A percentile compares a stretch with the other conserved stretches of the same genome.
These are phyloP conservation scores for Oligophagozyma castellii DNA, from an alignment of 1,139 yeast genomes.

Conservation along the genomic window DNA sequence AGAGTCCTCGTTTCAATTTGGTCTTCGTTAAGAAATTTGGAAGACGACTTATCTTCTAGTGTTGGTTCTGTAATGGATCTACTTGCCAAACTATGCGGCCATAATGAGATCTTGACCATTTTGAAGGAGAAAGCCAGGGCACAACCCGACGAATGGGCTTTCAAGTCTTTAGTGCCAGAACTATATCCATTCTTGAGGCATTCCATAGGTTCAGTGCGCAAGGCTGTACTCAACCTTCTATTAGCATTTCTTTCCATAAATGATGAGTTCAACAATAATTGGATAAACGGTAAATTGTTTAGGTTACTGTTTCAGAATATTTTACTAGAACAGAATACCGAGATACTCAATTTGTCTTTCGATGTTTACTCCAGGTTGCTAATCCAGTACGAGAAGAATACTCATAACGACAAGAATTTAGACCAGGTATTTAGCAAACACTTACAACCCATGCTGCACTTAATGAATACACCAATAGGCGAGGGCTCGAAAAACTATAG, in stretches of 20 bases:
- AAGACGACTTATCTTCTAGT: conserved; percentile 87
- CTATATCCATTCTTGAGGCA: conserved; percentile 88
- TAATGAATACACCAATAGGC: conserved; percentile 90
- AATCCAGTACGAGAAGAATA: conserved; percentile 29
- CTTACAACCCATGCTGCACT: conserved; percentile 46
- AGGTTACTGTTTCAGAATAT: conserved; percentile 78
- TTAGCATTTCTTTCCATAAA: conserved; percentile 61
- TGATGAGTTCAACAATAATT: conserved; percentile 49
- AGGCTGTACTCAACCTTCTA: conserved; percentile 73
- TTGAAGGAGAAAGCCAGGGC: conserved; percentile 47
- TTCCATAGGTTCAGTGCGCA: conserved; percentile 82
- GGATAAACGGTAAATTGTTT: conserved; percentile 66
- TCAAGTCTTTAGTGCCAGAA: conserved; percentile 74
- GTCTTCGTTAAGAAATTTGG: conserved; percentile 72
- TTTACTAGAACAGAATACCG: conserved; percentile 73
- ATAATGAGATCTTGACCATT: conserved; percentile 58
- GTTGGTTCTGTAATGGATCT: conserved; percentile 95
- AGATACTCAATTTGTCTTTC: conserved; percentile 51
- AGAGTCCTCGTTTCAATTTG: conserved; percentile 66
- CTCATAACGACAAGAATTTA: conserved; percentile 27
- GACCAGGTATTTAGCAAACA: conserved; percentile 41
- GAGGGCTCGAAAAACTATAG: conserved; percentile 77
- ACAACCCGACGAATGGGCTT: conserved; percentile 35
- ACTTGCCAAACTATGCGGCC: conserved; percentile 75
- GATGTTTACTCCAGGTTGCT: conserved; percentile 49